Evolutionary conservation across 192 early-diverging fungal genomes (phyloP).

Genomic region (Kappamyces sp.): DNA sequence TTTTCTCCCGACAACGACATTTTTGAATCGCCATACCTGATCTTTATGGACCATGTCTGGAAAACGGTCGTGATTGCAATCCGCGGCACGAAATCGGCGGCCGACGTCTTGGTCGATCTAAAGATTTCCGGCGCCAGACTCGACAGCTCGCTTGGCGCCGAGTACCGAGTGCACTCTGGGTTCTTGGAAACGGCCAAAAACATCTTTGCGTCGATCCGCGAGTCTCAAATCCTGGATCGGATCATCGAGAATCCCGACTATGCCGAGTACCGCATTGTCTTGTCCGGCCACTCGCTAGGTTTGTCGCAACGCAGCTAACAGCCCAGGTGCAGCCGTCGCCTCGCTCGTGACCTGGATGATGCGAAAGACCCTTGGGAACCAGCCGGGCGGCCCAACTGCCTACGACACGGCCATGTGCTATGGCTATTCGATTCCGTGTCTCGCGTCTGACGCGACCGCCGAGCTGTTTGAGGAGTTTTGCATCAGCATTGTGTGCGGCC

Average conservation of each 20-base stretch:
- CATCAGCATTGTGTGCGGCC: conserved; percentile 15
- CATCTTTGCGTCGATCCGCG: conserved; percentile 23
- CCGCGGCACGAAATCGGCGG: conserved; percentile 35
- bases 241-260: conserved; percentile 18
- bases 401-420: conserved; percentile 18
- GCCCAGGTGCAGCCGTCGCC: conserved; percentile 26
- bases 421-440: conserved; percentile 15
- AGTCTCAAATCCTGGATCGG: conserved; percentile 17
- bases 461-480: conserved; percentile 19
- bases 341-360: conserved; percentile 25
- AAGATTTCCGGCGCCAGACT: conserved; percentile 26
- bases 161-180: conserved; percentile 23
- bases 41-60: conserved; percentile 29
- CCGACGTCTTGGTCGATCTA: conserved; percentile 42
- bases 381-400: background rate
- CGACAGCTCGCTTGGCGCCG: background rate
- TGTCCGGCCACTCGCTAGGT: conserved; percentile 37
- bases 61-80: conserved; percentile 36
- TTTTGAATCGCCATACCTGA: conserved; percentile 33
- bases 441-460: conserved; percentile 6
- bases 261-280: conserved; percentile 26
- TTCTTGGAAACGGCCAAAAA: conserved; percentile 28
- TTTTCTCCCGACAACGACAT: conserved; percentile 22
- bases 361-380: conserved; percentile 6
- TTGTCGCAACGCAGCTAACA: conserved; percentile 13